Evolutionary conservation across 345 rosid genomes (phyloP), one percentile per base, ranked within the genome.

Genomic region (Arabis alpina): DNA sequence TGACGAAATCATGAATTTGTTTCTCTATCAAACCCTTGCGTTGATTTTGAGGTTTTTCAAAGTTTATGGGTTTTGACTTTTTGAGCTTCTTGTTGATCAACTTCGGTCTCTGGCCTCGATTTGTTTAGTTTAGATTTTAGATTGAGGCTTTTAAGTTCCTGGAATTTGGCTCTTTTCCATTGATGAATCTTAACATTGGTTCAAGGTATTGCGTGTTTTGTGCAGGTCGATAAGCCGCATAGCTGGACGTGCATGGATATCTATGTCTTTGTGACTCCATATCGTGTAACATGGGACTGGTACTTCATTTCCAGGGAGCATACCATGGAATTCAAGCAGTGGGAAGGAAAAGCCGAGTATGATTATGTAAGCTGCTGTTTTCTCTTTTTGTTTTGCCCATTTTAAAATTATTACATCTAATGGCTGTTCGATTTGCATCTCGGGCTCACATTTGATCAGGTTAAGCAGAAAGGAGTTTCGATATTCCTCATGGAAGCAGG

Each of bases 181-280:
- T 71, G 48, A 54, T 66, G 70, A 32, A 59, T 67, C 64, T 25
- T 6, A 9, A 50, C 24, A 10, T 44, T 64, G 64, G 40, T 61
- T 14, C 66, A 14, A 1, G 60, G 10, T 68, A 13, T 6, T 41
- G 32, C 37, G 45, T 61, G 37, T 27, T 68, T 68, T 58, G n/a
- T 76, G 41, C 84, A 94, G 99, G 90, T 84, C 11, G 80, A 69
- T 53, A 77, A 88, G 32, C 86, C 97, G 44, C 99, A 91, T 80
- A 94, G 99, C 66, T 94, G 97, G 97, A 89, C 99, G 0, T 94
- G 99, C 57, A 85, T 91, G 95, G 99, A 94, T 83, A 73, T 94
- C 61, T 94, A 94, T 80, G 85, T 93, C 40, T 93, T 93, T 78
- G 98, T 91, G 27, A 89, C 98, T 70, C 97, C 98, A 44, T 91